Conservation (phyloP, 805 yeast genomes). For the Pichia cephalocereana region DNA sequence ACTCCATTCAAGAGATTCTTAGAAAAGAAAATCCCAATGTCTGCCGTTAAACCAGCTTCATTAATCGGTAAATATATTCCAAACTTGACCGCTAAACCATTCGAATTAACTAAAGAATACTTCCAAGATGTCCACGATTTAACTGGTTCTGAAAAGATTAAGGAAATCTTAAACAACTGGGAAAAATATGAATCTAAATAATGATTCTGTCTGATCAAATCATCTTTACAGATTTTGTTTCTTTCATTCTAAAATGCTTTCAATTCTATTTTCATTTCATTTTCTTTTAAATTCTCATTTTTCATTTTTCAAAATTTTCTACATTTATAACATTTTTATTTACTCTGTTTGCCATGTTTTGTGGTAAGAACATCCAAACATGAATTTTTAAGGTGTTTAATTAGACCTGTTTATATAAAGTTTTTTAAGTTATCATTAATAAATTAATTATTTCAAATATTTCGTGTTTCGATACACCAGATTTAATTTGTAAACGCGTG, state of each 20-base stretch:
- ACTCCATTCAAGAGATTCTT: constrained; percentile 98
- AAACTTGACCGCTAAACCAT: constrained; percentile 96
- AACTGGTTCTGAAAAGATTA: constrained; percentile 87
- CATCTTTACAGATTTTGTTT: not conserved
- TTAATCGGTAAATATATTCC: constrained; percentile 95
- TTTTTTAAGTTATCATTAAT: not conserved
- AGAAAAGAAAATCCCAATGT: constrained; percentile 89
- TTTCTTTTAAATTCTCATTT: not conserved
- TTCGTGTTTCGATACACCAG: too few species aligned
- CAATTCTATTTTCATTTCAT: not conserved
- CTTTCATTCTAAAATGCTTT: not conserved
- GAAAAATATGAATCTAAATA: constrained; percentile 59
- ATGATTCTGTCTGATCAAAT: not conserved
- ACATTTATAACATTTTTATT: not conserved
- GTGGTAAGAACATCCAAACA: constrained; percentile 10
- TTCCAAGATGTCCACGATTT: constrained; percentile 91
- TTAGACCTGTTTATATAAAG: not conserved
- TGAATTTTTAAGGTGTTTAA: not conserved
- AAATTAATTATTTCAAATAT: too few species aligned
- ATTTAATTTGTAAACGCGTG: too few species aligned
- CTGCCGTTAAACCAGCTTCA: constrained; percentile 90
- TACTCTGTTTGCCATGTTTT: constrained; percentile 1
- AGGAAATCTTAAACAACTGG: constrained; percentile 91
- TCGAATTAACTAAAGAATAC: constrained; percentile 91
- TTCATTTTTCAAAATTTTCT: not conserved